Percentiles rank a stretch among this genome's conserved stretches.
These are phyloP conservation scores for Colletotrichum paranaense DNA, from an alignment of 2,329 filamentous ascomycete genomes.

Conservation along the genomic window DNA sequence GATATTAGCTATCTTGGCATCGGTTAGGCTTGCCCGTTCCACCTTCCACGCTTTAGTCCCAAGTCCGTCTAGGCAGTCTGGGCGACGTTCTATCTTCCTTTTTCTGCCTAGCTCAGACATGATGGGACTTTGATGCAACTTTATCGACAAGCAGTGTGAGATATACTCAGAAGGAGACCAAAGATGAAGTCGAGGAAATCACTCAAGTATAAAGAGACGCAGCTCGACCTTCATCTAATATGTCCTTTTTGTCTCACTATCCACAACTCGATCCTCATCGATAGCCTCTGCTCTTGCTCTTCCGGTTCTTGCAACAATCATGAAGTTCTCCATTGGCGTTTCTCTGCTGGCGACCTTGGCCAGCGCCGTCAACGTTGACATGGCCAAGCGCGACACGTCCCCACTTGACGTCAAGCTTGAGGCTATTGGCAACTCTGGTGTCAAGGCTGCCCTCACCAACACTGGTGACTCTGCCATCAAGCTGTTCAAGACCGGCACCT, in stretches of 20 bases:
- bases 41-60: neutral
- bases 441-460: constrained; percentile 63
- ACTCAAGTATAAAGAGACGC: constrained; percentile 10
- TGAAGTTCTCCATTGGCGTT: constrained; percentile 29
- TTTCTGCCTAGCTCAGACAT: constrained; percentile 12
- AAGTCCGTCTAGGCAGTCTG: constrained; percentile 11
- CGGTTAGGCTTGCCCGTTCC: neutral
- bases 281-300: neutral
- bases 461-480: constrained; percentile 56
- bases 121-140: neutral
- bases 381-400: constrained; percentile 29
- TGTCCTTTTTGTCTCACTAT: neutral
- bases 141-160: neutral
- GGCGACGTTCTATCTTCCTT: constrained; percentile 16
- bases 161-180: neutral
- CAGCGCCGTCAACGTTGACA: constrained; percentile 30
- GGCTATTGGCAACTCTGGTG: constrained; percentile 56
- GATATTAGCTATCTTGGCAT: constrained; percentile 20
- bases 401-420: constrained; percentile 54
- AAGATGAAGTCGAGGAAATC: neutral
- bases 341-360: constrained; percentile 27
- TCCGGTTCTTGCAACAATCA: neutral
- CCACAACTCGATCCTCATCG: neutral
- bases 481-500: constrained; percentile 60
- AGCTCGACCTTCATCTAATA: neutral